Conservation (phyloP, 352 stramenopile species). For the Peronospora destructor region DNA sequence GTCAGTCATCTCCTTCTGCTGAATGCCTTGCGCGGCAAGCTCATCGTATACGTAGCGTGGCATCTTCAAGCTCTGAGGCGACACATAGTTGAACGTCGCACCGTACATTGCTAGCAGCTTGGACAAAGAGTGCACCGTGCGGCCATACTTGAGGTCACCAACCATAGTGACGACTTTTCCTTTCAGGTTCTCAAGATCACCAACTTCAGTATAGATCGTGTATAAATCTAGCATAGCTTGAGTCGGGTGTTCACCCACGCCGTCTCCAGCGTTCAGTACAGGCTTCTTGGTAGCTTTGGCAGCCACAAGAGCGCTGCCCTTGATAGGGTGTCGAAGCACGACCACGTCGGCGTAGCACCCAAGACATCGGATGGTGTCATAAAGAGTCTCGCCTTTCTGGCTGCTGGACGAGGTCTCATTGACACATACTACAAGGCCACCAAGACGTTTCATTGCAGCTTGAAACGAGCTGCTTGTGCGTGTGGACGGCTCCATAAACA, state of each 20-base stretch:
- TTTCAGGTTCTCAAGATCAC: constrained; percentile 47
- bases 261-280: constrained; percentile 93
- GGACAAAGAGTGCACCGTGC: constrained; percentile 97
- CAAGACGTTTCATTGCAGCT: constrained; percentile 94
- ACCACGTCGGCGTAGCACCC: constrained; percentile 94
- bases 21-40: constrained; percentile 52
- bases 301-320: constrained; percentile 78
- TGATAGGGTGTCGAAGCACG: constrained; percentile 92
- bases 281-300: constrained; percentile 83
- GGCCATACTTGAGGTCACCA: constrained; percentile 98
- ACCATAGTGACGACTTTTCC: constrained; percentile 94
- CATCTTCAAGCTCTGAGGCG: constrained; percentile 84
- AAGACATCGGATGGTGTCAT: constrained; percentile 95
- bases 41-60: constrained; percentile 77
- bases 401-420: constrained; percentile 91
- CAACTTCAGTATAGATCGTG: constrained; percentile 91
- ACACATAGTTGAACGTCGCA: constrained; percentile 89
- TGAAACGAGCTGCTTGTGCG: constrained; percentile 97
- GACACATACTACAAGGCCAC: constrained; percentile 91
- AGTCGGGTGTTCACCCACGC: constrained; percentile 96
- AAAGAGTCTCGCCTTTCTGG: constrained; percentile 98
- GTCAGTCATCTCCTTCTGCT: constrained; percentile 82
- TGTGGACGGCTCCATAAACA: constrained; percentile 99
- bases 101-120: constrained; percentile 91
- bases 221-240: constrained; percentile 98